Percentiles rank a stretch among this genome's conserved stretches.
Conservation (phyloP, 208 protist genomes). For the Wallacemonas rigidus region DNA sequence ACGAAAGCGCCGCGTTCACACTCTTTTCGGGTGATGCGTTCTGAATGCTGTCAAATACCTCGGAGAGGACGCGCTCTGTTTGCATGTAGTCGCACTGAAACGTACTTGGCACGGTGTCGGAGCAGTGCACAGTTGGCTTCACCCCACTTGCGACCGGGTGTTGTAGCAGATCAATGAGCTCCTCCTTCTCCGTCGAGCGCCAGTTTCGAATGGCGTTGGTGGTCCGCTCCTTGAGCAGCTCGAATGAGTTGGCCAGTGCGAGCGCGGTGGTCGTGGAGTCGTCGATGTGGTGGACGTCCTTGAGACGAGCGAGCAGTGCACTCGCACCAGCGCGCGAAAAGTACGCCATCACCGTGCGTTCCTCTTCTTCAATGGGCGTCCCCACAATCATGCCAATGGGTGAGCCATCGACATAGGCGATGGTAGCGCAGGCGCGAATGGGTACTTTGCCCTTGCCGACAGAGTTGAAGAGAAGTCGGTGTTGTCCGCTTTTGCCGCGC, state of each 20-base stretch:
- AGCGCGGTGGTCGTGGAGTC: constrained; percentile 10
- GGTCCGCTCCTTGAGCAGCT: constrained; percentile 32
- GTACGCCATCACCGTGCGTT: constrained; percentile 35
- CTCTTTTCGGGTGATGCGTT: neutral
- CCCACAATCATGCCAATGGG: constrained; percentile 42
- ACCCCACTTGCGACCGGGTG: neutral
- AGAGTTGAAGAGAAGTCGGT: constrained; percentile 34
- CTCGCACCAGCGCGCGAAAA: constrained; percentile 24
- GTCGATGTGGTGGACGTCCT: constrained; percentile 10
- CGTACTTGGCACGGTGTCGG: neutral
- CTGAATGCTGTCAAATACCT: constrained; percentile 14
- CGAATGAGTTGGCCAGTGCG: constrained; percentile 28
- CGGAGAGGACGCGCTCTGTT: constrained; percentile 16
- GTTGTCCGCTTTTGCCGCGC: constrained; percentile 19
- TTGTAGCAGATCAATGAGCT: constrained; percentile 22
- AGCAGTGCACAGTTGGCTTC: constrained; percentile 9
- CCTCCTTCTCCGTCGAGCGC: constrained; percentile 25
- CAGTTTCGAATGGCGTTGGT: constrained; percentile 33
- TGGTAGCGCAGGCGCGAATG: constrained; percentile 28
- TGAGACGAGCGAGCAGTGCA: constrained; percentile 19
- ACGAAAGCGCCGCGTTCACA: constrained; percentile 3
- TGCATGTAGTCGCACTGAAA: constrained; percentile 28
- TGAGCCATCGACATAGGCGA: constrained; percentile 30
- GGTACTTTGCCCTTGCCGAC: constrained; percentile 26
- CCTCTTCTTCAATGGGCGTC: constrained; percentile 32